Evolutionary conservation across 1,139 yeast species (phyloP), one percentile per base, ranked within the genome.

Genomic region (Pichia sp.): DNA sequence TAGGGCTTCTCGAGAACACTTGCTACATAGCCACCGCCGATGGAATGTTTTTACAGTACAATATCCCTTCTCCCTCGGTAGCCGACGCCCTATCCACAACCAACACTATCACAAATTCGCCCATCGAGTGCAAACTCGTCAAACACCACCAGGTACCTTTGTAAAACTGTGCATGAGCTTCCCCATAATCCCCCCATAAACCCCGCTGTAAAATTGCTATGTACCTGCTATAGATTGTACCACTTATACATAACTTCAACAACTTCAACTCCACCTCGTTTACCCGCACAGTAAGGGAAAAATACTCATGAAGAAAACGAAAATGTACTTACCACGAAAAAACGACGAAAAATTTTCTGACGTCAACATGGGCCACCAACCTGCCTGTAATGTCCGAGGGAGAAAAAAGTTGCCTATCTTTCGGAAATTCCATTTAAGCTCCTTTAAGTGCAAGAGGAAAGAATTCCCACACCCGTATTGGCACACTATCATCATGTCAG

Each of bases 1-100:
- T 64, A 7, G 63, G 63, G 8, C 56, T 64, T 8, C 59, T 61
- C 0, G 64, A 62, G 4, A 56, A 59, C 36, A 56, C 53, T 11
- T 64, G 64, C 43, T 63, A 59, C 50, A 59, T 64, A 2, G 66
- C 62, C n/a, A 64, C 68, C 1, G 51, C 40, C 30, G 42, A 49
- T 32, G 65, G 64, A 2, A 49, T 52, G 16, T 47, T 49, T 15
- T 32, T 47, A 4, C 56, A 54, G 16, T 54, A 54, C 30, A 11
- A 26, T 2, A 23, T 45, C 40, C 62, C 49, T 5, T 2, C 45
- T 19, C 16, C 41, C n/a, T 19, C 44, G 40, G 32, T 49, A 2
- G 13, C 41, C 13, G 30, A 30, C 8, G 4, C 40, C 4, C 11
- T 23, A 5, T 26, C 13, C n/a, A 8, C 13, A 8, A 15, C 47